Evolutionary conservation across 202 grass and related monocot species (phyloP), one percentile per base, ranked within the genome.

Genomic region (Musa balbisiana): DNA sequence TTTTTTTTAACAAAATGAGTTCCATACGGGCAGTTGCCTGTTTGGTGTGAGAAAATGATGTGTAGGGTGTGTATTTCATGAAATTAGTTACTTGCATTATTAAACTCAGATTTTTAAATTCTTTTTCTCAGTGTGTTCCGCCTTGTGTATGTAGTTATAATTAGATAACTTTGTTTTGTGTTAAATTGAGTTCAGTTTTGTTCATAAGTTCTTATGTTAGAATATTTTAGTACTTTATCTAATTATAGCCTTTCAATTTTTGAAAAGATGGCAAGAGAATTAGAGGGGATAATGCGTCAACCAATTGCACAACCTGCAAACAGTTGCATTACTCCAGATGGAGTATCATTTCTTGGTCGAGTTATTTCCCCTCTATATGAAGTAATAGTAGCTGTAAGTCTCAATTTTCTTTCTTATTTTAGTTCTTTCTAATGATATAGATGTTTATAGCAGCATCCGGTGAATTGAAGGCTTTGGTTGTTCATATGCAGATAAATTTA

Each of bases 301-400:
- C 84, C 85, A 51, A 84, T 52, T 9, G 86, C 86, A 60, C 79
- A 87, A 59, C 79, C 51, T 59, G 93, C 93, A 75, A 50, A 85
- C 77, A 97, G 93, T 74, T 97, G 93, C 66, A 75, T 60, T 52
- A 82, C 81, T 77, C 68, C 70, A 69, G 83, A 77, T 79, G 77
- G 62, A 0, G 87, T 82, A 52, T 97, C 93, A 79, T 97, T 89
- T 97, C 93, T 97, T 84, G 86, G 81, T 82, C 80, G 83, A 78
- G 79, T 97, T 86, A 83, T 97, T 89, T 97, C 25, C 84, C 90
- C 90, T 73, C 68, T 97, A 49, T 97, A 93, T 87, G 84, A 82
- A 80, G 84, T 89, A 14, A 74, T 96, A 53, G 85, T 90, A 72
- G 83, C 87, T 80, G 93, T 92, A 87, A 96, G 93, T 80, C 51